These are phyloP conservation scores for Leccinum arenicola DNA, from an alignment of 768 basidiomycete genomes.

Conservation along the genomic window DNA sequence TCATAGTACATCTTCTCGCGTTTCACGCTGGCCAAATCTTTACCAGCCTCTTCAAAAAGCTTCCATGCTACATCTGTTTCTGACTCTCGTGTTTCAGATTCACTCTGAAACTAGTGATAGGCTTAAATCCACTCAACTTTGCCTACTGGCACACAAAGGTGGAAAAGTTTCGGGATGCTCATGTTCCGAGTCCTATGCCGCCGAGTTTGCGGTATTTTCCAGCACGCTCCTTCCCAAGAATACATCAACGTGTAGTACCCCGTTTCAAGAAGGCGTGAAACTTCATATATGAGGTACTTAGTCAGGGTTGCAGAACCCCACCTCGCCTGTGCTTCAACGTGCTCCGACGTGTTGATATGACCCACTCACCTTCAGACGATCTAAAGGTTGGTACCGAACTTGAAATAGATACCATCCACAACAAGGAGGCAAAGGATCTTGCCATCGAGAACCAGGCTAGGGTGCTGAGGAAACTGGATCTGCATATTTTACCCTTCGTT, in stretches of 20 bases:
- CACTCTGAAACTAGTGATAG: not conserved
- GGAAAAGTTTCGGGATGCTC: not conserved
- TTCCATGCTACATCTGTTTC: not conserved
- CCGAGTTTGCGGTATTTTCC: not conserved
- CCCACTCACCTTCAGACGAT: not conserved
- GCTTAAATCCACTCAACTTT: not conserved
- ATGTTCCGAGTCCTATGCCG: not conserved
- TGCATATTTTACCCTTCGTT: not conserved
- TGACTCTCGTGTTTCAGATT: not conserved
- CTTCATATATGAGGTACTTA: not conserved
- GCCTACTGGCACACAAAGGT: not conserved
- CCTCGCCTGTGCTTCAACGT: not conserved
- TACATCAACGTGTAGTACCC: not conserved
- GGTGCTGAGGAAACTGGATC: not conserved
- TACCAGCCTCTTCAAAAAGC: not conserved
- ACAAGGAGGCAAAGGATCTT: slow-evolving; percentile 9
- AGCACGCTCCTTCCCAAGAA: not conserved
- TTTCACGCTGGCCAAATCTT: not conserved
- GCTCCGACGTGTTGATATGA: slow-evolving; percentile 3
- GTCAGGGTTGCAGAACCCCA: not conserved
- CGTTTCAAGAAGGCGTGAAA: not conserved
- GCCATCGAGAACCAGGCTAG: not conserved
- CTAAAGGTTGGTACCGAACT: not conserved
- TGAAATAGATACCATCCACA: slow-evolving; percentile 1
- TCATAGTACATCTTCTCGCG: too few species aligned